phyloP scores from a whole-genome alignment of 208 protist genomes.

The Angomonas deanei region DNA sequence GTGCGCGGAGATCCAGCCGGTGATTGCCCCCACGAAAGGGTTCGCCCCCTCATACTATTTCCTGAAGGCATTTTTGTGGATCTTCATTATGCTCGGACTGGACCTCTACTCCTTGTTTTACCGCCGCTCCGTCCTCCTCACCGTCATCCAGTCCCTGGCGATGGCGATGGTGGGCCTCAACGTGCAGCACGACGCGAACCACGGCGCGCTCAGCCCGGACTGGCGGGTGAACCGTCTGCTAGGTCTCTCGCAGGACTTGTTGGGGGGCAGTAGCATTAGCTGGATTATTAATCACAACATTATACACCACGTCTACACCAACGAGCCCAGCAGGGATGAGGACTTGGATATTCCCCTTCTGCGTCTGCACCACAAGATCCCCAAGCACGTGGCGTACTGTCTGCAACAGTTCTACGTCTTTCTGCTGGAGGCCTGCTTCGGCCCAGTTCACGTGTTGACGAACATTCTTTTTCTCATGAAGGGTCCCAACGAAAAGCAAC shows the following conservation, averaged over 20 bases:
- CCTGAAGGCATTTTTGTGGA: conserved; percentile 52
- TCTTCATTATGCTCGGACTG: conserved; percentile 43
- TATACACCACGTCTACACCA: conserved; percentile 75
- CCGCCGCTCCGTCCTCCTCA: conserved; percentile 43
- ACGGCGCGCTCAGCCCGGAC: conserved; percentile 55
- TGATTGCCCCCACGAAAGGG: conserved; percentile 50
- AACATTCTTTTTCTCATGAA: conserved; percentile 51
- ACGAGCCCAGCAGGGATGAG: conserved; percentile 53
- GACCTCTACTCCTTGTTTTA: conserved; percentile 63
- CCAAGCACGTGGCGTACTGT: conserved; percentile 48
- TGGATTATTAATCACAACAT: conserved; percentile 77
- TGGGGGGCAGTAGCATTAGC: conserved; percentile 70
- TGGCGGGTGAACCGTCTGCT: conserved; percentile 57
- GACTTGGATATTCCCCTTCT: conserved; percentile 74
- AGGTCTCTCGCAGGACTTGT: conserved; percentile 58
- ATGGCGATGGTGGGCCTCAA: conserved; percentile 82
- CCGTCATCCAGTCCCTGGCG: conserved; percentile 58
- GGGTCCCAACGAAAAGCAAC: conserved; percentile 52
- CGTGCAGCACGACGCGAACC: conserved; percentile 82
- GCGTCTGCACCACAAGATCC: conserved; percentile 56
- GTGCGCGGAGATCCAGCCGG: conserved; percentile 36
- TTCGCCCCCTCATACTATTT: conserved; percentile 81
- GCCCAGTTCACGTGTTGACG: conserved; percentile 55
- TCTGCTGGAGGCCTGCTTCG: conserved; percentile 63
- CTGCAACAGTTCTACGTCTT: conserved; percentile 77